A percentile compares a stretch with the other conserved stretches of the same genome.
These are phyloP conservation scores for Amylocystis lapponica DNA, from an alignment of 768 basidiomycete genomes.

Conservation along the genomic window DNA sequence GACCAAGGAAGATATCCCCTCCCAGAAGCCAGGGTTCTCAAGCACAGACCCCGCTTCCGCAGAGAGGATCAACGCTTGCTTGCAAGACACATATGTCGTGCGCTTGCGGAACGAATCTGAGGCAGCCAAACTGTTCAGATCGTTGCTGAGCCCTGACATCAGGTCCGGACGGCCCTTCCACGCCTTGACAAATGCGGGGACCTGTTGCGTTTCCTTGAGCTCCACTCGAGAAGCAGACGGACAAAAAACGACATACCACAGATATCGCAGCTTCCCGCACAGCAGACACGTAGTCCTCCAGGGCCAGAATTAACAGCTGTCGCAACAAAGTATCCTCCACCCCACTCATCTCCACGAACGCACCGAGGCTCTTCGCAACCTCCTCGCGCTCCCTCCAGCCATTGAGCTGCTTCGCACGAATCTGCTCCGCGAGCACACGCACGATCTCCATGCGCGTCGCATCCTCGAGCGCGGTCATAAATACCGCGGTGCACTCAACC, in stretches of 20 bases:
- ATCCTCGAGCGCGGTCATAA: slow-evolving; percentile 48
- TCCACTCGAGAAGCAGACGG: too few species aligned
- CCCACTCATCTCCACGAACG: slow-evolving; percentile 38
- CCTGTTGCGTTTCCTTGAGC: slow-evolving; percentile 6
- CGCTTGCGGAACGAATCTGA: slow-evolving; percentile 13
- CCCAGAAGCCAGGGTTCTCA: slow-evolving; percentile 44
- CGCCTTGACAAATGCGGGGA: slow-evolving; percentile 11
- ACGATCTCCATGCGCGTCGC: slow-evolving; percentile 39
- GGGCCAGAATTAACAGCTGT: slow-evolving; percentile 49
- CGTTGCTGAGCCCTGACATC: slow-evolving; percentile 13
- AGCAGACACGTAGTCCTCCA: slow-evolving; percentile 77
- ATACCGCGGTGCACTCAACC: slow-evolving; percentile 55
- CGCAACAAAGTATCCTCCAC: slow-evolving; percentile 43
- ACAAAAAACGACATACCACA: slow-evolving; percentile 40
- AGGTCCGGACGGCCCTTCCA: slow-evolving; percentile 11
- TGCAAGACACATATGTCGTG: slow-evolving; percentile 67
- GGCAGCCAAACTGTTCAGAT: slow-evolving; percentile 13
- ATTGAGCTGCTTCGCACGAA: slow-evolving; percentile 55
- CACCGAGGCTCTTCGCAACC: slow-evolving; percentile 51
- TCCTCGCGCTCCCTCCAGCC: slow-evolving; percentile 80
- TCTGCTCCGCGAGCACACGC: slow-evolving; percentile 32
- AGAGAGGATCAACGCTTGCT: slow-evolving; percentile 50
- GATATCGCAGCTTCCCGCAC: slow-evolving; percentile 74
- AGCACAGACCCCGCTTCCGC: slow-evolving; percentile 31
- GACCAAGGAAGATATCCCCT: slow-evolving; percentile 48